phyloP scores from a whole-genome alignment of 2,329 filamentous ascomycete genomes.

The Fusarium piperis region DNA sequence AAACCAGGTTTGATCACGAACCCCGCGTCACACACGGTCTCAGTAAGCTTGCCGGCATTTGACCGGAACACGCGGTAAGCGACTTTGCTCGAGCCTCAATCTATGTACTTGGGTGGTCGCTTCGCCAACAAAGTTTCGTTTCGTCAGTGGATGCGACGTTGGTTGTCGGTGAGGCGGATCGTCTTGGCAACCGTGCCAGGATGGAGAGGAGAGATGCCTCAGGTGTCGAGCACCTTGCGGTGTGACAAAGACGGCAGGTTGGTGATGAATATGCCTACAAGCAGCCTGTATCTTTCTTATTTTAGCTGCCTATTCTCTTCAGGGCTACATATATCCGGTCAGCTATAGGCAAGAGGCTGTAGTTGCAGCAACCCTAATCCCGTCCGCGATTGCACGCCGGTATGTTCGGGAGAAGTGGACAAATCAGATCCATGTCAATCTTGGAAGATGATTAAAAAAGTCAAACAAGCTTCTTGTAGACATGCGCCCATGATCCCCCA shows the following conservation, averaged over 20 bases:
- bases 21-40: background rate
- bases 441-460: background rate
- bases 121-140: background rate
- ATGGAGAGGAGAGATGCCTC: background rate
- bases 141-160: background rate
- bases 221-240: background rate
- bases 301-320: background rate
- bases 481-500: background rate
- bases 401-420: background rate
- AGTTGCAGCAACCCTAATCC: background rate
- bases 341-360: background rate
- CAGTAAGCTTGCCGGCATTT: background rate
- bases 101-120: background rate
- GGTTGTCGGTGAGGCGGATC: background rate
- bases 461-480: background rate
- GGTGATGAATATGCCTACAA: background rate
- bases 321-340: background rate
- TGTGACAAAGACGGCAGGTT: background rate
- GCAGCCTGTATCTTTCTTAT: background rate
- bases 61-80: background rate
- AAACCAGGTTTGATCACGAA: background rate
- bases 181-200: background rate
- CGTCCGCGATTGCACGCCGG: background rate
- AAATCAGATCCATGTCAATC: background rate
- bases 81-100: background rate